Evolutionary conservation across 805 yeast species (phyloP), one percentile per base, ranked within the genome.

Genomic region (Grigorovia transvaalensis): DNA sequence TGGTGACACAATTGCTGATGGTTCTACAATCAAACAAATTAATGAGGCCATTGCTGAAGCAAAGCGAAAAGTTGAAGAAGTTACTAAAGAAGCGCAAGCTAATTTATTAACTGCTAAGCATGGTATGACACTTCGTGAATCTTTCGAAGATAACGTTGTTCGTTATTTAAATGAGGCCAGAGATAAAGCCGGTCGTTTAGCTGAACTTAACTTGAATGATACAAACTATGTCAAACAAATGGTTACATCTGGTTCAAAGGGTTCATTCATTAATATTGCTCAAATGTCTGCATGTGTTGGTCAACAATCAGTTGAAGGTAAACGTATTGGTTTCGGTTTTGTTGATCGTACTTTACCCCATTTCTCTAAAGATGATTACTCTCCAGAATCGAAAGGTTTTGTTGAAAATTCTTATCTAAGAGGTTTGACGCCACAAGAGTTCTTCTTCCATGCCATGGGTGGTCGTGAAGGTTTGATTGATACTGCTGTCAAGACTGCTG

Each of bases 201-300:
- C 99, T 76, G 90, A 93, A 63, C 79, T 77, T 51, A 98, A 93
- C 70, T 74, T 93, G 54, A 96, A 87, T 58, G 80, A 84, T 50
- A 79, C 88, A 49, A 93, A 93, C 66, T 96, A 99, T 23, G 98
- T 99, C 43, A 78, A 93, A 63, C 91, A 93, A 65, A 93, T 93
- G 99, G 97, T 99, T 12, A 88, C 96, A 1, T 93, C 98, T 78
- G 99, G 99, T 60, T 91, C 98, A 44, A 93, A 93, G 70, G 99
- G 99, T 71, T 93, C 98, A 42, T 89, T 96, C 0, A 78, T 95
- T 56, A 93, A 93, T 69, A 99, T 93, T 33, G 93, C 99, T 13
- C 99, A 93, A 74, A 93, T 93, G 99, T 98, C 93, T 77, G 99
- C 99, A 0, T 96, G 90, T 66, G 99, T 93, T 30, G 99, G 99